Evolutionary conservation across 495 filamentous ascomycete genomes (phyloP).

Genomic region (Trypethelium eluteriae): DNA sequence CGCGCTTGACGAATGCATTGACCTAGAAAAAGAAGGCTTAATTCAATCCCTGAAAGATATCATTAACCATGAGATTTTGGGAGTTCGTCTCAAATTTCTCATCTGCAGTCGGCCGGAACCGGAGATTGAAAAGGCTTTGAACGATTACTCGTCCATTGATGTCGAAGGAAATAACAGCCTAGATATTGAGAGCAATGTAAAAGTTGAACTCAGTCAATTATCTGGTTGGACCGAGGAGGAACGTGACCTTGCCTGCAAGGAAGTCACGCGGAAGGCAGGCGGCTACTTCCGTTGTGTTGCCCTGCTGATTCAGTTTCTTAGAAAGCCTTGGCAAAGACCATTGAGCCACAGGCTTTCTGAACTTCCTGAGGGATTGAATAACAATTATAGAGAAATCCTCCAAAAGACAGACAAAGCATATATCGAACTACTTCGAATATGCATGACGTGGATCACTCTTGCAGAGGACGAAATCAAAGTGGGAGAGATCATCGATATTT

Average conservation of each 20-base stretch:
- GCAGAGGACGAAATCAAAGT: slow-evolving; percentile 3
- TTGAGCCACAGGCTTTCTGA: neutral
- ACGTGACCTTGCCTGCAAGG: slow-evolving; percentile 5
- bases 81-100: neutral
- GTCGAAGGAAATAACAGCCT: slow-evolving; percentile 11
- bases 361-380: neutral
- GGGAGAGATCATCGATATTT: neutral
- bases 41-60: neutral
- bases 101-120: neutral
- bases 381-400: neutral
- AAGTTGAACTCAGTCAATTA: slow-evolving; percentile 3
- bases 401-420: neutral
- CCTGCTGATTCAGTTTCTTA: neutral
- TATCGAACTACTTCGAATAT: neutral
- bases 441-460: slow-evolving; percentile 10
- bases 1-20: slow-evolving; percentile 9
- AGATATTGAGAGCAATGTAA: neutral
- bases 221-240: neutral
- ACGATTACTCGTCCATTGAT: neutral
- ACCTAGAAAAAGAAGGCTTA: neutral
- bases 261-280: slow-evolving; percentile 8
- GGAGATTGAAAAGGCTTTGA: neutral
- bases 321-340: slow-evolving; percentile 9
- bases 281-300: slow-evolving; percentile 10
- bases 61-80: neutral